phyloP scores from a whole-genome alignment of 2,329 filamentous ascomycete genomes.

The Hortaea sp. region DNA sequence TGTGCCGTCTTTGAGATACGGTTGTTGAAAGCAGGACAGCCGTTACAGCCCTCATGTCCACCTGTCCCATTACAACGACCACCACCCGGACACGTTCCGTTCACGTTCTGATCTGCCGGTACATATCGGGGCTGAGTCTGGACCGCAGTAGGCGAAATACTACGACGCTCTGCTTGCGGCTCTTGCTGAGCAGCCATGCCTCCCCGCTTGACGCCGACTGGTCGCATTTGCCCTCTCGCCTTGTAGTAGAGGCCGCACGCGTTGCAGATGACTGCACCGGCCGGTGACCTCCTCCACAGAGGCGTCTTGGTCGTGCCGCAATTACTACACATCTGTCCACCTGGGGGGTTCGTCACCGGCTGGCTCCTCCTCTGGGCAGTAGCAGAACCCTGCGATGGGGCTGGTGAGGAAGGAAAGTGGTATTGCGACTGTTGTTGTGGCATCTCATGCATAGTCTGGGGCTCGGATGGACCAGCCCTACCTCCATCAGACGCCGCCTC shows the following conservation, averaged over 20 bases:
- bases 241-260: conserved; percentile 93
- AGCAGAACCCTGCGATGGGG: conserved; percentile 1
- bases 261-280: conserved; percentile 93
- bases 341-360: conserved; percentile 27
- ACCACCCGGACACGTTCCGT: conserved; percentile 89
- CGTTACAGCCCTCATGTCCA: conserved; percentile 86
- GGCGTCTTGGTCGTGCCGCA: conserved; percentile 90
- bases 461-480: background rate
- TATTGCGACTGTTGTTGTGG: conserved; percentile 3
- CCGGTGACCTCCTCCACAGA: conserved; percentile 84
- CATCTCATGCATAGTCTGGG: conserved; percentile 7
- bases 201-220: conserved; percentile 79
- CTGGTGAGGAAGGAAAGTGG: conserved; percentile 1
- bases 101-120: conserved; percentile 60
- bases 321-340: conserved; percentile 59
- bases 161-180: conserved; percentile 29
- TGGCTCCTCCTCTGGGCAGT: background rate
- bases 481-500: background rate
- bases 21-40: conserved; percentile 96
- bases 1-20: conserved; percentile 79
- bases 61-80: conserved; percentile 94
- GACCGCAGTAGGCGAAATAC: conserved; percentile 29
- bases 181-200: conserved; percentile 29
- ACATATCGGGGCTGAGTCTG: conserved; percentile 56
- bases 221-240: conserved; percentile 80